phyloP scores from a whole-genome alignment of 192 early-diverging fungal species.

The Dispira parvispora region DNA sequence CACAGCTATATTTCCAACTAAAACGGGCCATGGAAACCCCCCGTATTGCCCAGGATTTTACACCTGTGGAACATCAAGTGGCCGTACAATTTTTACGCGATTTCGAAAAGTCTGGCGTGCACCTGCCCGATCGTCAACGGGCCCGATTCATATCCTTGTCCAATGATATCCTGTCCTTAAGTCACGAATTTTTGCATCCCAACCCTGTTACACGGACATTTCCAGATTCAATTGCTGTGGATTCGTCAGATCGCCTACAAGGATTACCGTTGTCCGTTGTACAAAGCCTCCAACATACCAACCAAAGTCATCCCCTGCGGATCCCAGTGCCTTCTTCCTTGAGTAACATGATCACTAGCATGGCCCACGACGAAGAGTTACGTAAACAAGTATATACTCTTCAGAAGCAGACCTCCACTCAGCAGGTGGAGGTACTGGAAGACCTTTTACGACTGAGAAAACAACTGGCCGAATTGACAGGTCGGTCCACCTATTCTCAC shows the following conservation, averaged over 20 bases:
- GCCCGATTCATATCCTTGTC: slow-evolving; percentile 64
- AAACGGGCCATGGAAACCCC: slow-evolving; percentile 42
- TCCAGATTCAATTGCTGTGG: neutral
- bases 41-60: slow-evolving; percentile 32
- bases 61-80: slow-evolving; percentile 50
- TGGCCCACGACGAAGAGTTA: slow-evolving; percentile 39
- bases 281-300: neutral
- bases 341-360: slow-evolving; percentile 37
- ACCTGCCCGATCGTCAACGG: slow-evolving; percentile 49
- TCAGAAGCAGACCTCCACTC: slow-evolving; percentile 46
- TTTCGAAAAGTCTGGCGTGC: slow-evolving; percentile 92
- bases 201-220: neutral
- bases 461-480: slow-evolving; percentile 56
- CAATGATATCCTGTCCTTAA: slow-evolving; percentile 59
- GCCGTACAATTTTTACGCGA: slow-evolving; percentile 73
- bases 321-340: slow-evolving; percentile 1
- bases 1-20: slow-evolving; percentile 62
- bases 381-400: slow-evolving; percentile 57
- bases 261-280: neutral
- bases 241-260: neutral
- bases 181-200: slow-evolving; percentile 34
- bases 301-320: neutral
- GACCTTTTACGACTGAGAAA: slow-evolving; percentile 52
- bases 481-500: slow-evolving; percentile 66
- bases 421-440: slow-evolving; percentile 54